These are phyloP conservation scores for Boletus vermiculosoides DNA, from an alignment of 768 basidiomycete species.

Conservation along the genomic window DNA sequence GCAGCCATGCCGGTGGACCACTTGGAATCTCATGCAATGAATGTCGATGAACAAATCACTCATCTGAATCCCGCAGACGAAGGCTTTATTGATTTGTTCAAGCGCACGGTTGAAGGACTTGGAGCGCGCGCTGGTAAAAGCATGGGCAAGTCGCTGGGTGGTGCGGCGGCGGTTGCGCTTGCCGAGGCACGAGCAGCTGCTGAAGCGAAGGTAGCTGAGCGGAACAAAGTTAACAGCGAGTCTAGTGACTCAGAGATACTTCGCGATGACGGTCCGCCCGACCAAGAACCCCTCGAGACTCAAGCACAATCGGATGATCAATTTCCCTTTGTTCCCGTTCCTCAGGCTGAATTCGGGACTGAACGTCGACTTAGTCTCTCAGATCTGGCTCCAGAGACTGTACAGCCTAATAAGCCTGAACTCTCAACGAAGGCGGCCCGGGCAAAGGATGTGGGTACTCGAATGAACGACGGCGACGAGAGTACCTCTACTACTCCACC, in stretches of 20 bases:
- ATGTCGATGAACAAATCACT: constrained; percentile 17
- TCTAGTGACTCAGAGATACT: constrained; percentile 26
- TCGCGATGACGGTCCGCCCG: constrained; percentile 10
- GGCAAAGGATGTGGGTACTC: constrained; percentile 3
- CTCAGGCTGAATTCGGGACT: constrained; percentile 3
- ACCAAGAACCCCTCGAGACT: constrained; percentile 4
- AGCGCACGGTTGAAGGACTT: constrained; percentile 68
- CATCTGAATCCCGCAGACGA: constrained; percentile 25
- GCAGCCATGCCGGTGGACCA: not conserved
- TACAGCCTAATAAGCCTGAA: constrained; percentile 12
- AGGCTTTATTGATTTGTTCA: constrained; percentile 63
- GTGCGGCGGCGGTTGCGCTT: constrained; percentile 50
- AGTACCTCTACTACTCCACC: constrained; percentile 58
- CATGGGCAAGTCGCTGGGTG: constrained; percentile 61
- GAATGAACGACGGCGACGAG: constrained; percentile 21
- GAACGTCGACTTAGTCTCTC: constrained; percentile 53
- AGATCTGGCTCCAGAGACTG: constrained; percentile 52
- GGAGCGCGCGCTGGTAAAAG: constrained; percentile 58
- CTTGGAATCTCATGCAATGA: constrained; percentile 27
- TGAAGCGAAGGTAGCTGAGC: constrained; percentile 66
- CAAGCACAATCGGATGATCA: constrained; percentile 3
- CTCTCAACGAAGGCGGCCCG: constrained; percentile 21
- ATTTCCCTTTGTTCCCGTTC: not conserved
- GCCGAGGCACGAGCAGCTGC: constrained; percentile 66
- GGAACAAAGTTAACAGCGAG: constrained; percentile 49